A percentile compares a stretch with the other conserved stretches of the same genome.
phyloP scores from a whole-genome alignment of 768 basidiomycete species.

The Boletus sensibilis region DNA sequence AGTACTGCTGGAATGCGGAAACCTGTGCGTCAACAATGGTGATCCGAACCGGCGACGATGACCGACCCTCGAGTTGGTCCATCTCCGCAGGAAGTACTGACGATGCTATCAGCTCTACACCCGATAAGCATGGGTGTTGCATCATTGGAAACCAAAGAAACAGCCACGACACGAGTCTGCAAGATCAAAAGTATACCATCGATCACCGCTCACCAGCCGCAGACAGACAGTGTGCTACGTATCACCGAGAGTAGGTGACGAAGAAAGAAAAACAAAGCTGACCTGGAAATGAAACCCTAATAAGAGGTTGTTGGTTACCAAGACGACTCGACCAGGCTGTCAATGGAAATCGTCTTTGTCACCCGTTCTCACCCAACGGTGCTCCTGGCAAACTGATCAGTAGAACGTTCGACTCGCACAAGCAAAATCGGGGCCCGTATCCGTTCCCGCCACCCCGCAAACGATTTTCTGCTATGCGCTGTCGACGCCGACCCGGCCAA shows the following conservation, averaged over 20 bases:
- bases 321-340: not conserved
- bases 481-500: not conserved
- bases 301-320: not conserved
- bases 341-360: too few species aligned
- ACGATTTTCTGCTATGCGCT: not conserved
- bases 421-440: not conserved
- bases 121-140: not conserved
- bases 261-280: not conserved
- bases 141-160: not conserved
- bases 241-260: not conserved
- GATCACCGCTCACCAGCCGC: not conserved
- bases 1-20: not conserved
- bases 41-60: not conserved
- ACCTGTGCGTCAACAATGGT: not conserved
- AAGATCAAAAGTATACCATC: not conserved
- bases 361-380: too few species aligned
- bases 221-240: not conserved
- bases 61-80: not conserved
- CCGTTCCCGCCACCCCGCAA: not conserved
- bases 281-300: not conserved
- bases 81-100: too few species aligned
- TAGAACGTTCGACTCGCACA: too few species aligned
- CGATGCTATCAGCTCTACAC: not conserved
- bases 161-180: not conserved
- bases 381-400: too few species aligned